phyloP scores from a whole-genome alignment of 345 rosid species.

The Carallia brachiata region DNA sequence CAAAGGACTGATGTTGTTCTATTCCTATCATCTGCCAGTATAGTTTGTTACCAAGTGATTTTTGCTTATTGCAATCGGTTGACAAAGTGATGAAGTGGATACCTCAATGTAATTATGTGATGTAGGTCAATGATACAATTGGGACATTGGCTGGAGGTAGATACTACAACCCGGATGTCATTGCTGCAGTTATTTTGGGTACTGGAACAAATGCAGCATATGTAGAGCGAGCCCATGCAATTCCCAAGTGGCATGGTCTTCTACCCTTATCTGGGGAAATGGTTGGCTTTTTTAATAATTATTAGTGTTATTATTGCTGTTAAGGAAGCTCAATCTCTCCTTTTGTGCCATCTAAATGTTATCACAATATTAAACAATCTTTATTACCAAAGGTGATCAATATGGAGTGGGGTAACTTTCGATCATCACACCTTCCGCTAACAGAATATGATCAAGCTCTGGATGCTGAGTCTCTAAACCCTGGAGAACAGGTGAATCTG shows the following conservation, averaged over 20 bases:
- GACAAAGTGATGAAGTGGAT: background rate
- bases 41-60: background rate
- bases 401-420: slow-evolving; percentile 97
- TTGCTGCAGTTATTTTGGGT: slow-evolving; percentile 88
- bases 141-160: slow-evolving; percentile 97
- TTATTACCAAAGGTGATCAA: slow-evolving; percentile 65
- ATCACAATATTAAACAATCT: slow-evolving; percentile 3
- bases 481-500: slow-evolving; percentile 80
- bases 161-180: slow-evolving; percentile 70
- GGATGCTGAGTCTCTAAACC: slow-evolving; percentile 81
- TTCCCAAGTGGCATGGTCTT: slow-evolving; percentile 89
- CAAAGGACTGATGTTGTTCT: slow-evolving; percentile 2
- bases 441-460: slow-evolving; percentile 71
- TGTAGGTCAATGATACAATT: slow-evolving; percentile 92
- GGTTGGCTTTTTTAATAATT: slow-evolving; percentile 41
- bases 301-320: background rate
- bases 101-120: slow-evolving; percentile 11
- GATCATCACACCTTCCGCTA: slow-evolving; percentile 85
- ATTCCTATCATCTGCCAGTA: background rate
- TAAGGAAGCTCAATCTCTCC: background rate
- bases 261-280: slow-evolving; percentile 86
- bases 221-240: slow-evolving; percentile 86
- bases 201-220: slow-evolving; percentile 98
- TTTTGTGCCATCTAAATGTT: too few species aligned
- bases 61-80: background rate